Percentiles rank a stretch among this genome's conserved stretches.
phyloP scores from a whole-genome alignment of 805 yeast genomes.

The Candida sakaeoensis region DNA sequence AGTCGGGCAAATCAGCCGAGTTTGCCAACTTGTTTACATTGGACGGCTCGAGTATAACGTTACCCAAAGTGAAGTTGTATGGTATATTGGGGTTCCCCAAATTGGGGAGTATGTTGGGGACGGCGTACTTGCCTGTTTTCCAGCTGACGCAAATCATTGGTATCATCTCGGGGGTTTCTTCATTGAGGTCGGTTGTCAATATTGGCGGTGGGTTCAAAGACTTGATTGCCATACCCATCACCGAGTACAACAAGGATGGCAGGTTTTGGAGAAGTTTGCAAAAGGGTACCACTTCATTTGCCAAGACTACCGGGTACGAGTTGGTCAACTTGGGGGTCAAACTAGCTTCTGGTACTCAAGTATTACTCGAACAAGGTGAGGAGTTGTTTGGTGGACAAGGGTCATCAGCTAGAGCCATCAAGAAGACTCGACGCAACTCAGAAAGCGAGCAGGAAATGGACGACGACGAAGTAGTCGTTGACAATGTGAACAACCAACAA shows the following conservation, averaged over 20 bases:
- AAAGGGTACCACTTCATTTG: slow-evolving; percentile 70
- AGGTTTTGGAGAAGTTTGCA: slow-evolving; percentile 65
- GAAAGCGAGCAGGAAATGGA: slow-evolving; percentile 5
- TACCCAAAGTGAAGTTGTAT: slow-evolving; percentile 59
- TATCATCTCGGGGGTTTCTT: slow-evolving; percentile 78
- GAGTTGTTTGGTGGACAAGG: slow-evolving; percentile 76
- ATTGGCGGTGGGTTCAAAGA: slow-evolving; percentile 77
- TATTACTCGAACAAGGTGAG: slow-evolving; percentile 74
- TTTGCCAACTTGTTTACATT: slow-evolving; percentile 83
- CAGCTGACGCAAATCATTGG: slow-evolving; percentile 76
- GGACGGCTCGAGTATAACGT: slow-evolving; percentile 74
- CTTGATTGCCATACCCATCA: slow-evolving; percentile 66
- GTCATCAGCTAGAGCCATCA: slow-evolving; percentile 1
- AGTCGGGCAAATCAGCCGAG: slow-evolving; percentile 84
- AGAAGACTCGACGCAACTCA: slow-evolving; percentile 5
- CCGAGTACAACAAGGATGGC: slow-evolving; percentile 73
- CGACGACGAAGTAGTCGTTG: too few species aligned
- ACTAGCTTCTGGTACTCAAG: slow-evolving; percentile 84
- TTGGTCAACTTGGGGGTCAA: slow-evolving; percentile 78
- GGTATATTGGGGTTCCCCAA: slow-evolving; percentile 76
- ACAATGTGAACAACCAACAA: too few species aligned
- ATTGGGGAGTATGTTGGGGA: slow-evolving; percentile 52
- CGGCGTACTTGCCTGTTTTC: slow-evolving; percentile 87
- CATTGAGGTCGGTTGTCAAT: slow-evolving; percentile 71
- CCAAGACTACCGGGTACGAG: slow-evolving; percentile 77